phyloP scores from a whole-genome alignment of 2,329 filamentous ascomycete species.

The Aspergillus cejpii region DNA sequence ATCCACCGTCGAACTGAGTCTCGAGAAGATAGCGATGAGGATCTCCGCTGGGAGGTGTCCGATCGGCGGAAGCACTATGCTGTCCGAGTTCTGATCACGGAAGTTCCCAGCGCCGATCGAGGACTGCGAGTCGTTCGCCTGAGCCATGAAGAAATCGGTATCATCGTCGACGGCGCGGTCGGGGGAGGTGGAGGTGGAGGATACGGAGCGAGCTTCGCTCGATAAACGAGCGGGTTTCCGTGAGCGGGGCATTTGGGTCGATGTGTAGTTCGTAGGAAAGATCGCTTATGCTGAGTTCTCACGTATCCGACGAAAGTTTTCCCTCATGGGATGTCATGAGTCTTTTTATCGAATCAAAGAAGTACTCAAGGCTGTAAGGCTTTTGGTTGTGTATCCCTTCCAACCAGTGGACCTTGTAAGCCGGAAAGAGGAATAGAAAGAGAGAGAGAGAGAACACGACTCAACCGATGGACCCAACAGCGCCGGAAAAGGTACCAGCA shows the following conservation, averaged over 20 bases:
- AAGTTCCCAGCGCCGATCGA: slow-evolving; percentile 76
- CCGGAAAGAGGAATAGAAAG: not conserved
- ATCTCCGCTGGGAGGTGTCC: slow-evolving; percentile 87
- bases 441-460: not conserved
- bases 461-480: not conserved
- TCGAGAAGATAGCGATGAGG: slow-evolving; percentile 84
- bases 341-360: no score
- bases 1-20: slow-evolving; percentile 68
- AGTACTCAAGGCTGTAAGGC: no score
- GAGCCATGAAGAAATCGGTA: slow-evolving; percentile 82
- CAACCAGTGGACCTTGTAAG: not conserved
- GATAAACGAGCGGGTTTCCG: slow-evolving; percentile 33
- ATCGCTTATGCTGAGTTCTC: slow-evolving; percentile 3
- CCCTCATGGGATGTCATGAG: not conserved
- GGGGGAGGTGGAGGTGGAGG: slow-evolving; percentile 43
- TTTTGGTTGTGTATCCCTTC: no score
- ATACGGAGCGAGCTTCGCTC: slow-evolving; percentile 39
- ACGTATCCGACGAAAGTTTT: not conserved
- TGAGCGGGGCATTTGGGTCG: slow-evolving; percentile 32
- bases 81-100: slow-evolving; percentile 52
- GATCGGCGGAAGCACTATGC: slow-evolving; percentile 52
- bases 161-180: slow-evolving; percentile 68
- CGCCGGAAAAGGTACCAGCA: not conserved
- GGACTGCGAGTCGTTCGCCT: slow-evolving; percentile 83
- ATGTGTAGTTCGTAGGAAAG: not conserved